These are phyloP conservation scores for Candida railenensis DNA, from an alignment of 805 yeast genomes.

Conservation along the genomic window DNA sequence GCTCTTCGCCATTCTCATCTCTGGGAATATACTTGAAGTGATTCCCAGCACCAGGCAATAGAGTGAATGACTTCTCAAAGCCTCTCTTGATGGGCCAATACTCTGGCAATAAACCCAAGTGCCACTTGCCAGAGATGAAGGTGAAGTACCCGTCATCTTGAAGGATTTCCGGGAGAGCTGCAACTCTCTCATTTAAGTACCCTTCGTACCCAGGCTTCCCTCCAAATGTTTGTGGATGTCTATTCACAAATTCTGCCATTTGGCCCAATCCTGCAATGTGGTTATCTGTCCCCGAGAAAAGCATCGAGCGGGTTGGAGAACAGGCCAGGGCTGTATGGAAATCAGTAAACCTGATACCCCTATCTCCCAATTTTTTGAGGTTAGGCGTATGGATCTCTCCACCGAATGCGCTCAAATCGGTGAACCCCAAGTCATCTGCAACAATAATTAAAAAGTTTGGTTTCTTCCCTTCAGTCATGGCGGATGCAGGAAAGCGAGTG, in stretches of 20 bases:
- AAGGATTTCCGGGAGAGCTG: slow-evolving; percentile 52
- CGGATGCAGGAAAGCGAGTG: too few species aligned
- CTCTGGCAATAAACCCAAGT: slow-evolving; percentile 48
- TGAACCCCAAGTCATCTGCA: slow-evolving; percentile 63
- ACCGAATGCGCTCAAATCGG: slow-evolving; percentile 54
- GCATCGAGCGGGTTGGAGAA: slow-evolving; percentile 63
- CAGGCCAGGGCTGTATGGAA: slow-evolving; percentile 66
- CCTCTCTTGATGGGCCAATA: slow-evolving; percentile 51
- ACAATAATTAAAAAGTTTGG: slow-evolving; percentile 57
- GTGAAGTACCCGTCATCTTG: slow-evolving; percentile 50
- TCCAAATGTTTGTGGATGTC: slow-evolving; percentile 34
- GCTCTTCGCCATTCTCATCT: slow-evolving; percentile 26
- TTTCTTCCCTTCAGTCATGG: background rate
- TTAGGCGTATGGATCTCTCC: slow-evolving; percentile 60
- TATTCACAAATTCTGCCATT: slow-evolving; percentile 48
- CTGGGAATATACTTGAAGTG: slow-evolving; percentile 48
- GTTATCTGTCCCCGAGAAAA: slow-evolving; percentile 60
- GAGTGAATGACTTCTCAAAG: slow-evolving; percentile 48
- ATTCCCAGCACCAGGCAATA: slow-evolving; percentile 59
- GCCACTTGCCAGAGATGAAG: slow-evolving; percentile 61
- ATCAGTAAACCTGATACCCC: slow-evolving; percentile 52
- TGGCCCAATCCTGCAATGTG: slow-evolving; percentile 62
- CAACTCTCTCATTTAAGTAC: slow-evolving; percentile 49
- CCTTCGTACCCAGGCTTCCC: slow-evolving; percentile 59
- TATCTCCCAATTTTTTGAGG: slow-evolving; percentile 39